Evolutionary conservation across 2,329 filamentous ascomycete genomes (phyloP).

Genomic region (Pseudogymnoascus sp.): DNA sequence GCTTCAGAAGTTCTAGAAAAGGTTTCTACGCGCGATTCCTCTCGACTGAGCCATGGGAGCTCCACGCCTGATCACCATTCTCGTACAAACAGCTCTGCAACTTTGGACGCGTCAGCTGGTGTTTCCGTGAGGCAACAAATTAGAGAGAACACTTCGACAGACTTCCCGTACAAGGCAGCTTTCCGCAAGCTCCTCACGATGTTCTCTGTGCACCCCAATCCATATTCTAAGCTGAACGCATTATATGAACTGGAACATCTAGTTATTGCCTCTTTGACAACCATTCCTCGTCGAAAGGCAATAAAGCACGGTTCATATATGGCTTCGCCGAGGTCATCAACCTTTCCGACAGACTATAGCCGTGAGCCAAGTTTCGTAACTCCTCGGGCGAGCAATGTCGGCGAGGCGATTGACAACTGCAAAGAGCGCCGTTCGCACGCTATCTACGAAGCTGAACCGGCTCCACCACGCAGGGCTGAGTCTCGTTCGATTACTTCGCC

Average conservation of each 20-base stretch:
- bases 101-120: conserved; percentile 9
- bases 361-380: conserved; percentile 11
- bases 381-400: conserved; percentile 43
- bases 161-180: conserved; percentile 74
- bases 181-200: conserved; percentile 74
- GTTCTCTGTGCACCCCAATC: conserved; percentile 85
- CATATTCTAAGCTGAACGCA: conserved; percentile 74
- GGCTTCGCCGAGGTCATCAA: conserved; percentile 1
- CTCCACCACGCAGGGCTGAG: conserved; percentile 53
- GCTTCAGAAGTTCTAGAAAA: neutral
- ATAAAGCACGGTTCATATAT: neutral
- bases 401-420: conserved; percentile 62
- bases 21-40: neutral
- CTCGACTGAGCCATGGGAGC: neutral
- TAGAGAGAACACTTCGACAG: conserved; percentile 28
- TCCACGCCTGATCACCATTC: conserved; percentile 4
- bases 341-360: conserved; percentile 4
- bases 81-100: conserved; percentile 4
- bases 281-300: conserved; percentile 4
- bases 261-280: conserved; percentile 64
- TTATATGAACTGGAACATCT: conserved; percentile 77
- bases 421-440: conserved; percentile 59
- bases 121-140: neutral
- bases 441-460: conserved; percentile 42
- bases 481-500: conserved; percentile 24